These are phyloP conservation scores for Pelargonium citronellum DNA, from an alignment of 441 rosid genomes.

Conservation along the genomic window DNA sequence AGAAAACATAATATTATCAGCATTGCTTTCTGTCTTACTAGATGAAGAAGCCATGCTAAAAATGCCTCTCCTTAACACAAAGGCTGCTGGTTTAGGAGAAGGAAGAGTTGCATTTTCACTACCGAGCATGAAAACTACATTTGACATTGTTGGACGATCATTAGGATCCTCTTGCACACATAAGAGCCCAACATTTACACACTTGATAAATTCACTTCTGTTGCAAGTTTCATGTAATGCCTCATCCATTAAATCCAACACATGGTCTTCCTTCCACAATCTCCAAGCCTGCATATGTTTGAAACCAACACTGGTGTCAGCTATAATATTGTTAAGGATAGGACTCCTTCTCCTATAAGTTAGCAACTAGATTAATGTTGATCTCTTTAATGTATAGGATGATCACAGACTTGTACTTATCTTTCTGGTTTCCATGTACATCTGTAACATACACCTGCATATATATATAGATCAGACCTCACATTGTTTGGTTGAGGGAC, in stretches of 20 bases:
- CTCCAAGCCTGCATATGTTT: constrained; percentile 46
- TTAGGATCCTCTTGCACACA: constrained; percentile 60
- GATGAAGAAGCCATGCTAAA: constrained; percentile 40
- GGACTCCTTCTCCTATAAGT: too few species aligned
- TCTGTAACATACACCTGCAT: too few species aligned
- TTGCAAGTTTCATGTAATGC: constrained; percentile 25
- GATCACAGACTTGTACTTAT: too few species aligned
- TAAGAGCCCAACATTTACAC: constrained; percentile 41
- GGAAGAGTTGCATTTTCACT: constrained; percentile 41
- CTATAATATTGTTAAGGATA: too few species aligned
- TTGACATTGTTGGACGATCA: constrained; percentile 57
- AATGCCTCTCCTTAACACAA: constrained; percentile 30
- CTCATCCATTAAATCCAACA: constrained; percentile 36
- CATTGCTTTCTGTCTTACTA: constrained; percentile 25
- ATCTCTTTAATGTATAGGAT: too few species aligned
- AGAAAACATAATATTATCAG: too few species aligned
- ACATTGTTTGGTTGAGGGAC: too few species aligned
- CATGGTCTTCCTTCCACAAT: constrained; percentile 41
- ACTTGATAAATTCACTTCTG: constrained; percentile 32
- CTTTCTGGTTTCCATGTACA: too few species aligned
- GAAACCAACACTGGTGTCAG: too few species aligned
- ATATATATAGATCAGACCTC: too few species aligned
- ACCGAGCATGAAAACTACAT: constrained; percentile 40
- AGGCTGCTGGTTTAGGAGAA: constrained; percentile 48
- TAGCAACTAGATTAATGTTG: too few species aligned